phyloP scores from a whole-genome alignment of 2,329 filamentous ascomycete genomes.

The Emericellopsis atlantica region DNA sequence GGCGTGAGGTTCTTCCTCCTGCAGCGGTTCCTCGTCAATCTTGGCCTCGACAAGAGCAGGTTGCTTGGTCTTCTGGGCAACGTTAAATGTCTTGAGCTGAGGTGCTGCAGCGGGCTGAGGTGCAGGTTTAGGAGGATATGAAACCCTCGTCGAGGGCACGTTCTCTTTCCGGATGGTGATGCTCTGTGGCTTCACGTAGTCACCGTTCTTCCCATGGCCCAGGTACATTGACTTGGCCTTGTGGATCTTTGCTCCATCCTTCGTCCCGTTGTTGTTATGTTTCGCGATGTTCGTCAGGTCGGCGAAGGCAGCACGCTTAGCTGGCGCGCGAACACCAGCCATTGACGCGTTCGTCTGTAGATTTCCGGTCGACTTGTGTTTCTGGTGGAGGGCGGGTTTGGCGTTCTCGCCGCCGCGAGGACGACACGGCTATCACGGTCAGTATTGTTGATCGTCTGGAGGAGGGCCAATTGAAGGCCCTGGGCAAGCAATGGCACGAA shows the following conservation, averaged over 20 bases:
- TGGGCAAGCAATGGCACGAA: constrained; percentile 9
- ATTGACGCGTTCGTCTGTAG: constrained; percentile 19
- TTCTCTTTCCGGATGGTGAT: constrained; percentile 1
- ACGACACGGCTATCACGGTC: constrained; percentile 20
- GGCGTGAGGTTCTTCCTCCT: too few species aligned
- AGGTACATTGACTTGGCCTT: constrained; percentile 13
- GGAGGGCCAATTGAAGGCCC: neutral
- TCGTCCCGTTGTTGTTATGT: constrained; percentile 11
- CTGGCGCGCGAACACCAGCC: constrained; percentile 25
- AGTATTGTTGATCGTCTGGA: too few species aligned
- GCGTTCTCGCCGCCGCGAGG: constrained; percentile 41
- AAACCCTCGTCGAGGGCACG: too few species aligned
- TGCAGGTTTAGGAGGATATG: too few species aligned
- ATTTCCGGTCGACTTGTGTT: constrained; percentile 67
- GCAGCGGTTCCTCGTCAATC: too few species aligned
- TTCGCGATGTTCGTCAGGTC: constrained; percentile 65
- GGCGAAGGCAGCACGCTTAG: constrained; percentile 69
- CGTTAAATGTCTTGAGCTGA: too few species aligned
- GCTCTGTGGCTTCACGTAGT: neutral
- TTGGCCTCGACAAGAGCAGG: too few species aligned
- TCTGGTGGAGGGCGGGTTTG: constrained; percentile 51
- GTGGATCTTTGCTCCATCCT: constrained; percentile 20
- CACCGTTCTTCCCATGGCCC: neutral
- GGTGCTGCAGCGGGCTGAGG: too few species aligned
- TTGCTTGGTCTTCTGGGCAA: too few species aligned